Evolutionary conservation across 2,329 filamentous ascomycete species (phyloP), one percentile per base, ranked within the genome.

Genomic region (Colletotrichum sp.): DNA sequence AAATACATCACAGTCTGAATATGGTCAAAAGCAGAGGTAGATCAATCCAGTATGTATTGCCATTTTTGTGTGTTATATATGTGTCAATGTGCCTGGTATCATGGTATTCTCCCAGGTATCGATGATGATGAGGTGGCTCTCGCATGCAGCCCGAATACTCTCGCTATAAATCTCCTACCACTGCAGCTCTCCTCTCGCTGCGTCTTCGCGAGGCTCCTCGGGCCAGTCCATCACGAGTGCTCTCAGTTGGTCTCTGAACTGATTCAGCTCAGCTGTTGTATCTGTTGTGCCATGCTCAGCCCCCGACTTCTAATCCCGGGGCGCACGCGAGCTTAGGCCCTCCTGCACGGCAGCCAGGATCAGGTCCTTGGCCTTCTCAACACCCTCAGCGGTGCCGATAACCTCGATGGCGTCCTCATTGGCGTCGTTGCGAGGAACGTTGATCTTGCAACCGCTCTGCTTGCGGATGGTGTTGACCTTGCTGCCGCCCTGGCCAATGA

Each of bases 391-490:
- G 71, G 90, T 91, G 52, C 97, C 97, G 44, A 94, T 89, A 81
- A 99, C 94, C 87, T 98, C 95, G 83, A 99, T 98, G 6, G 96
- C 95, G 85, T 98, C 96, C 65, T 91, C 90, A 78, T 87, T 88
- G 62, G 88, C 88, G 85, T 98, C 94, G 81, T 95, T 93, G 79
- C 95, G 93, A 26, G 97, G 97, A 55, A 99, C 96, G 79, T 96
- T 96, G 83, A 99, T 98, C 87, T 94, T 96, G 86, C 96, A 98
- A 71, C 95, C 95, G 68, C 96, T 98, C 88, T 97, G 93, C 87
- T 95, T 95, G 80, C 97, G 93, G 83, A 99, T 98, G 57, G 92
- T 88, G 86, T 98, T 98, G 84, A 99, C 98, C 85, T 96, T 96
- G 84, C 92, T 94, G 75, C 97, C 97, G 76, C 94, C 95, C 78